Evolutionary conservation across 768 basidiomycete genomes (phyloP).

Genomic region (Tricholoma hemisulphureum): DNA sequence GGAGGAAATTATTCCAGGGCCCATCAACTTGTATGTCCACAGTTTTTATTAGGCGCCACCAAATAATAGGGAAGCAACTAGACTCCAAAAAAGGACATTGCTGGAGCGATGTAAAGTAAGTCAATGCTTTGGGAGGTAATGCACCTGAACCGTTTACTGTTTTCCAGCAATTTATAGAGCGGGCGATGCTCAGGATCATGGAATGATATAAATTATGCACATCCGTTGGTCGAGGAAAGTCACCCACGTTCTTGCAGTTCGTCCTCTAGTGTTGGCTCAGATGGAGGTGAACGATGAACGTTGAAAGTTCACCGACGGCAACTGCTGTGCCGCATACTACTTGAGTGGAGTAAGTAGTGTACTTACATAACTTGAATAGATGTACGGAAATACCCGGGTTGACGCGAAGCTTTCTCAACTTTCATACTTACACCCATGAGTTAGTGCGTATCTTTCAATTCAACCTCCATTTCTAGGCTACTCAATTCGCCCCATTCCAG

Average conservation of each 20-base stretch:
- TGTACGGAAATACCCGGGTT: slow-evolving; percentile 22
- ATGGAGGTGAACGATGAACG: too few species aligned
- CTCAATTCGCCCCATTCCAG: slow-evolving; percentile 32
- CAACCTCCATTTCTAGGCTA: neutral
- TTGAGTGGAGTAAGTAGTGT: too few species aligned
- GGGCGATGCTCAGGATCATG: neutral
- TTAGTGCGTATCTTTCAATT: slow-evolving; percentile 16
- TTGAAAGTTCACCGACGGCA: too few species aligned
- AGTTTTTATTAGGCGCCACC: neutral
- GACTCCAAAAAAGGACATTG: neutral
- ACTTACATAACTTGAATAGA: too few species aligned
- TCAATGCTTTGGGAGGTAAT: neutral
- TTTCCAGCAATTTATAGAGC: neutral
- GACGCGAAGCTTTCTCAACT: slow-evolving; percentile 8
- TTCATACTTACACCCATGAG: slow-evolving; percentile 16
- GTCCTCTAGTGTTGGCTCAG: too few species aligned
- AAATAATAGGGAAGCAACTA: neutral
- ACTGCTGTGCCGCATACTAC: too few species aligned
- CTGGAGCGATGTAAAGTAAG: neutral
- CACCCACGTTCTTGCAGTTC: neutral
- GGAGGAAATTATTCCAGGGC: neutral
- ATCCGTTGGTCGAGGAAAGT: too few species aligned
- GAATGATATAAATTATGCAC: neutral
- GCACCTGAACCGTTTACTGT: neutral
- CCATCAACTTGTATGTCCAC: neutral